Conservation (phyloP, 208 protist genomes). For the Leishmania guyanensis region DNA sequence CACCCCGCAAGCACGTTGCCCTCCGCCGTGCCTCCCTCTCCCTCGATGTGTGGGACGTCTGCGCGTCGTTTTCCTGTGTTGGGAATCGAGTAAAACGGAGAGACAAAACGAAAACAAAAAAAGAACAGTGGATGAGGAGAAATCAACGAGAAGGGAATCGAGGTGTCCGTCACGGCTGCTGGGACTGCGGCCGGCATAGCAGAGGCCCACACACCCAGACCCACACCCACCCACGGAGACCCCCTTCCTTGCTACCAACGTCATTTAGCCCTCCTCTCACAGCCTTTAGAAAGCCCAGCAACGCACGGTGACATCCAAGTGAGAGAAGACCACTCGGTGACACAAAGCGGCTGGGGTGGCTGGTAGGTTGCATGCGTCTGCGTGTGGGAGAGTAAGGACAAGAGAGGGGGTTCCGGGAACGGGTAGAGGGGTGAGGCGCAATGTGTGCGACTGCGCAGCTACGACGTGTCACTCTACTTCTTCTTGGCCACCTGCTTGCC, state of each 20-base stretch:
- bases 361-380: neutral
- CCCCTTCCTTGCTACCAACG: neutral
- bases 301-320: neutral
- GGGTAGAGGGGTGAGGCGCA: neutral
- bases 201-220: neutral
- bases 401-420: neutral
- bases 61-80: constrained; percentile 12
- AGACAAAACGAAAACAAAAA: constrained; percentile 14
- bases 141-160: neutral
- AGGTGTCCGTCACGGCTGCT: neutral
- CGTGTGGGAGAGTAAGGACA: neutral
- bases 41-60: neutral
- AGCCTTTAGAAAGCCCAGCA: neutral
- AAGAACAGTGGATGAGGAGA: constrained; percentile 2
- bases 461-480: constrained; percentile 71
- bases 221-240: neutral
- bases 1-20: neutral
- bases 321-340: neutral
- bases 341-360: neutral
- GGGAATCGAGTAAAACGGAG: constrained; percentile 6
- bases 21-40: neutral
- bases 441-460: neutral
- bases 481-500: constrained; percentile 90
- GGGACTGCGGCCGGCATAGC: neutral
- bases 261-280: neutral